Evolutionary conservation across 2,329 filamentous ascomycete genomes (phyloP).

Genomic region (Phaeophleospora eucalypticola): DNA sequence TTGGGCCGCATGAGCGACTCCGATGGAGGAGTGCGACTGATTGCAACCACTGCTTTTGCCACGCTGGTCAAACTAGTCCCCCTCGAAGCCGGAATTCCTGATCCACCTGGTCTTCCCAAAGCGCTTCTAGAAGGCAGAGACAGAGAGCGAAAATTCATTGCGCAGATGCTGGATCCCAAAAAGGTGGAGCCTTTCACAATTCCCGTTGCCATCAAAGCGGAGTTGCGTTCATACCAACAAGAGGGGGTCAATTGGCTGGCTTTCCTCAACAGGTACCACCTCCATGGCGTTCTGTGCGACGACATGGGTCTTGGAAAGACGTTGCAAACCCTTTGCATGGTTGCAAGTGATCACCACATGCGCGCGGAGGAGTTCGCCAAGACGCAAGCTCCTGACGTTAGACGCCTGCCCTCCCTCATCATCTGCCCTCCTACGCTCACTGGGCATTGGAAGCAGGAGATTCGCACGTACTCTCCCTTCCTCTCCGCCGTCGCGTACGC

Average conservation of each 20-base stretch:
- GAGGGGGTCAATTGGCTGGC: constrained; percentile 98
- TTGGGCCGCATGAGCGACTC: constrained; percentile 98
- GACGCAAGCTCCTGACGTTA: constrained; percentile 71
- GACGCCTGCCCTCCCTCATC: constrained; percentile 83
- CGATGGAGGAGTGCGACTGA: constrained; percentile 87
- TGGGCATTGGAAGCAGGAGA: constrained; percentile 98
- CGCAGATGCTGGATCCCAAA: constrained; percentile 91
- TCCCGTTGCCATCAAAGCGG: constrained; percentile 93
- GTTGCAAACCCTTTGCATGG: constrained; percentile 93
- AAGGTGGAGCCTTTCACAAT: constrained; percentile 94
- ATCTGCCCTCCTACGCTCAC: constrained; percentile 94
- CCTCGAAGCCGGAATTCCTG: constrained; percentile 92
- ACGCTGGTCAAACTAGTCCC: constrained; percentile 96
- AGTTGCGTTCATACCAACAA: constrained; percentile 94
- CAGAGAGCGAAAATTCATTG: constrained; percentile 91
- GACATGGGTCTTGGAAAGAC: constrained; percentile 99
- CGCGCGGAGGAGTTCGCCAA: constrained; percentile 85
- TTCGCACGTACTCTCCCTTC: constrained; percentile 93
- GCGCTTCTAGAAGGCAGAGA: constrained; percentile 86
- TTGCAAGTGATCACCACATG: constrained; percentile 93
- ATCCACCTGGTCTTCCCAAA: constrained; percentile 87
- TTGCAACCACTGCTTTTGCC: constrained; percentile 94
- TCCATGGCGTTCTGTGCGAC: constrained; percentile 96
- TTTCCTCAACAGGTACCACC: constrained; percentile 95
- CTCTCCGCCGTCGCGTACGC: constrained; percentile 86